A percentile compares a stretch with the other conserved stretches of the same genome.
phyloP scores from a whole-genome alignment of 345 rosid genomes.

The Lepidium didymum region DNA sequence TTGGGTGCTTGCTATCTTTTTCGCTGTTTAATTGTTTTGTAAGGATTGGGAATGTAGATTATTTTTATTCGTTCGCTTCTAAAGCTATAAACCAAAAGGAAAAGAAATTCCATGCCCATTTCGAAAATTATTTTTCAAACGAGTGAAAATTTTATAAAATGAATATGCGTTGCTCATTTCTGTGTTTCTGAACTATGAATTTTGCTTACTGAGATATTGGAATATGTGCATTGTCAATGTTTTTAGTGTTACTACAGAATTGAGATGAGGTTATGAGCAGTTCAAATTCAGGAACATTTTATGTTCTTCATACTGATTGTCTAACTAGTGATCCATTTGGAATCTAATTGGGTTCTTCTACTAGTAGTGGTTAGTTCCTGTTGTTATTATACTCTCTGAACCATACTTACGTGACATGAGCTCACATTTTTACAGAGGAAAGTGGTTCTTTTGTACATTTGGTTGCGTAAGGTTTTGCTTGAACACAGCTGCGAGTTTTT shows the following conservation, averaged over 20 bases:
- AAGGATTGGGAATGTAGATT: neutral
- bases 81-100: too few species aligned
- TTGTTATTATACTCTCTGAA: neutral
- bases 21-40: neutral
- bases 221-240: neutral
- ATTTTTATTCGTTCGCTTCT: neutral
- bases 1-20: neutral
- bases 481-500: neutral
- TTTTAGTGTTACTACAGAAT: neutral
- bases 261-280: neutral
- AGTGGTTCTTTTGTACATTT: neutral
- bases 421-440: neutral
- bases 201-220: neutral
- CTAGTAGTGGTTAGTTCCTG: neutral
- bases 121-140: neutral
- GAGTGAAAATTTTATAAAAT: neutral
- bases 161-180: neutral
- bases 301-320: neutral
- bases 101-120: neutral
- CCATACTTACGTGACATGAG: neutral
- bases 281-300: neutral
- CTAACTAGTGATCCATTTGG: neutral
- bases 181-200: neutral
- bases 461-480: neutral
- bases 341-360: neutral